Evolutionary conservation across 305 asterid genomes (phyloP).

Genomic region (Lippia alba): DNA sequence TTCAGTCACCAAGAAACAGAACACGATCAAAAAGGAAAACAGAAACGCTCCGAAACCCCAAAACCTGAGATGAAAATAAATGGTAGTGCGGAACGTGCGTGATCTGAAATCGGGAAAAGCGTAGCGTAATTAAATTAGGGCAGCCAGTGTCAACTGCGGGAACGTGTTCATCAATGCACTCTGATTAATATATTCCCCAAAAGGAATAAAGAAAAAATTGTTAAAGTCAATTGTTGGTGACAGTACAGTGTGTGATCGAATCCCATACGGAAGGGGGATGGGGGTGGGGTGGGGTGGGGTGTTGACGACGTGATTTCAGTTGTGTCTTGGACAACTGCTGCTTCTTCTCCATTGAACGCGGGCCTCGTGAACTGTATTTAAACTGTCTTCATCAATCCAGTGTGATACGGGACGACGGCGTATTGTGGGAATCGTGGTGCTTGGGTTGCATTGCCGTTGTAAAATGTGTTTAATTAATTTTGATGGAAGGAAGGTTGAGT

Average conservation of each 20-base stretch:
- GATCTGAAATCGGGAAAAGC: slow-evolving; percentile 33
- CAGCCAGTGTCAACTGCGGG: slow-evolving; percentile 34
- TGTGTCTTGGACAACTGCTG: slow-evolving; percentile 22
- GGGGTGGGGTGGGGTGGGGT: slow-evolving; percentile 14
- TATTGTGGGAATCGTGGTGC: background rate
- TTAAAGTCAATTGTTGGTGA: slow-evolving; percentile 1
- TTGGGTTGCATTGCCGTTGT: too few relatives aligned
- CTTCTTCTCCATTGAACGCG: slow-evolving; percentile 39
- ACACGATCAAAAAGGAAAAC: slow-evolving; percentile 23
- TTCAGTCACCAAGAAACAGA: slow-evolving; percentile 22
- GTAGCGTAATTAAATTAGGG: slow-evolving; percentile 37
- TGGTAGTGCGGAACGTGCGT: slow-evolving; percentile 4
- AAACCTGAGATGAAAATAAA: slow-evolving; percentile 27
- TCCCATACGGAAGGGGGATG: background rate
- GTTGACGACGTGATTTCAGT: background rate
- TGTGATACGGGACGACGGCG: background rate
- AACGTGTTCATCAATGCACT: slow-evolving; percentile 27
- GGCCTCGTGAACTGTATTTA: slow-evolving; percentile 25
- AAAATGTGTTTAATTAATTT: too few relatives aligned
- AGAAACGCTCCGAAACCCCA: background rate
- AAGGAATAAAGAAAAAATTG: too few relatives aligned
- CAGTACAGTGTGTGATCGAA: background rate
- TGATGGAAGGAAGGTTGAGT: too few relatives aligned
- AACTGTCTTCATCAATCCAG: slow-evolving; percentile 1
- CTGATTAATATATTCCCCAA: slow-evolving; percentile 17